These are phyloP conservation scores for Chlorencoelia australis DNA, from an alignment of 2,329 filamentous ascomycete species.

Conservation along the genomic window DNA sequence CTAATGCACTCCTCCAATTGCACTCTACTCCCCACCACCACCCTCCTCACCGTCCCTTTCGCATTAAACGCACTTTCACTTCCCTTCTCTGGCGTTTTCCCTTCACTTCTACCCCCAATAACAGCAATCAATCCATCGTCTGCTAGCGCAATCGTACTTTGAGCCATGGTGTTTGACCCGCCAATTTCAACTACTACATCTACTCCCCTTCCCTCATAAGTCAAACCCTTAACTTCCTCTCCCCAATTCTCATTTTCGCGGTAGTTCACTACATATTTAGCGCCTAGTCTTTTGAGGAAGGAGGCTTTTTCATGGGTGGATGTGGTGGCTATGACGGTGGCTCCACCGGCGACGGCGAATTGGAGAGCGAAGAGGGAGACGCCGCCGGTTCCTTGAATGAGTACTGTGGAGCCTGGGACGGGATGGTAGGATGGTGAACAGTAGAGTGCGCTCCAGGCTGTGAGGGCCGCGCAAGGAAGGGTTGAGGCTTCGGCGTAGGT, in stretches of 20 bases:
- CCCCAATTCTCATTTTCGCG: neutral
- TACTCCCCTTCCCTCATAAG: neutral
- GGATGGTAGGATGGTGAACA: slow-evolving; percentile 42
- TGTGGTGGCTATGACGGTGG: neutral
- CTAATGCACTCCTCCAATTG: neutral
- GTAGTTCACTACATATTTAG: neutral
- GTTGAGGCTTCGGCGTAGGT: slow-evolving; percentile 49
- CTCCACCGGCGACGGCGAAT: slow-evolving; percentile 42
- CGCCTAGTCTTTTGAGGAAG: neutral
- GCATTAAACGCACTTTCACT: neutral
- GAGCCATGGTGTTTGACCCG: neutral
- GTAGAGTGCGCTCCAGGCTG: slow-evolving; percentile 57
- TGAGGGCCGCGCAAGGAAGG: slow-evolving; percentile 50
- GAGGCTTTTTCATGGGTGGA: neutral
- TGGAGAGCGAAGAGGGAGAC: slow-evolving; percentile 42
- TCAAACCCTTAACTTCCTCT: neutral
- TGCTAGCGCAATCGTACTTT: neutral
- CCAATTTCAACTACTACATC: neutral
- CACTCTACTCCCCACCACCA: neutral
- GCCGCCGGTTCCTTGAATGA: slow-evolving; percentile 46
- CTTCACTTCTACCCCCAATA: neutral
- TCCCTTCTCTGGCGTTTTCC: neutral
- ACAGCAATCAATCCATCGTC: neutral
- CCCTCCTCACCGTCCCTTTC: neutral
- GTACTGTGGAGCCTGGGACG: slow-evolving; percentile 35